Evolutionary conservation across 2,329 filamentous ascomycete species (phyloP).

Genomic region (Tolypocladium tundrense): DNA sequence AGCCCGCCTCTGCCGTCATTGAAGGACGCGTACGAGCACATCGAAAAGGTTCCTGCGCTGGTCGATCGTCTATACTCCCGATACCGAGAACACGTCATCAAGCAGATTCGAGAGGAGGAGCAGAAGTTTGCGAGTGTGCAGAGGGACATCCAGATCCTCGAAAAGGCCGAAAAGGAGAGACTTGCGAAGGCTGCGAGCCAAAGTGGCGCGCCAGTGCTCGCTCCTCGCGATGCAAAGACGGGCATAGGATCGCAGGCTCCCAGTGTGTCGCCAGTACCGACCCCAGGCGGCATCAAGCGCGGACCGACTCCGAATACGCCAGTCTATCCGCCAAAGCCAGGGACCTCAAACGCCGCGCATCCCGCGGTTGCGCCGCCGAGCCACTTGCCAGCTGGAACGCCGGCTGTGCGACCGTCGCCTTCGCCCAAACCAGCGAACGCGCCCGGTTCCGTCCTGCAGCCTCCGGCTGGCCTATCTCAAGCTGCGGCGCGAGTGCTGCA

Average conservation of each 20-base stretch:
- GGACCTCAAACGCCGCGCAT: slow-evolving; percentile 9
- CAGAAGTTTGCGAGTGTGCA: slow-evolving; percentile 51
- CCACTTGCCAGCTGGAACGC: slow-evolving; percentile 15
- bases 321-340: slow-evolving; percentile 24
- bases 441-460: slow-evolving; percentile 24
- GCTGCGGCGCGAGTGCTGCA: slow-evolving; percentile 21
- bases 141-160: slow-evolving; percentile 58
- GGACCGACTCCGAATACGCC: slow-evolving; percentile 20
- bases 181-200: slow-evolving; percentile 25
- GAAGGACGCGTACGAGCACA: slow-evolving; percentile 55
- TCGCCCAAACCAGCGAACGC: slow-evolving; percentile 19
- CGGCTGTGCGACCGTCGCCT: slow-evolving; percentile 16
- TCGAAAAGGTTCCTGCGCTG: slow-evolving; percentile 58
- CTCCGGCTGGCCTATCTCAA: slow-evolving; percentile 21
- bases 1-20: slow-evolving; percentile 54
- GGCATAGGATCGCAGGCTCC: slow-evolving; percentile 13
- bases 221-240: slow-evolving; percentile 21
- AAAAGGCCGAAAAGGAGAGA: slow-evolving; percentile 35
- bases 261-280: slow-evolving; percentile 11
- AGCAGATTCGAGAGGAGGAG: slow-evolving; percentile 66
- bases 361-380: slow-evolving; percentile 17
- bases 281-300: slow-evolving; percentile 13
- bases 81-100: slow-evolving; percentile 61
- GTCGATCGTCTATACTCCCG: slow-evolving; percentile 64
- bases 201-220: slow-evolving; percentile 18